These are phyloP conservation scores for Dictyostelium intermedium DNA, from an alignment of 78 protist species.

Conservation along the genomic window DNA sequence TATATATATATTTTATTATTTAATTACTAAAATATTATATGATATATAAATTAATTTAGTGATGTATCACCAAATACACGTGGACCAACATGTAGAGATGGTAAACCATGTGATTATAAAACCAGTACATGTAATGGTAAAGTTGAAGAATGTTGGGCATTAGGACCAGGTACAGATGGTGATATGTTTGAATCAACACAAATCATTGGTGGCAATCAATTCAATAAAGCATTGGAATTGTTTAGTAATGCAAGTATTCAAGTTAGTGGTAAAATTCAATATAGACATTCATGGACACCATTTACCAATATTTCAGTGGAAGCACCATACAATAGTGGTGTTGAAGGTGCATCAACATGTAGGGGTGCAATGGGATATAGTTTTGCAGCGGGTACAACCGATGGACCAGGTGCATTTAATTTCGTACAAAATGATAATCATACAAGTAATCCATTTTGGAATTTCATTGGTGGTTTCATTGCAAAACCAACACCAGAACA, in stretches of 20 bases:
- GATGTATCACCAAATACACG: constrained; percentile 87
- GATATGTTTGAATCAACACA: constrained; percentile 76
- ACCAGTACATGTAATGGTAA: constrained; percentile 77
- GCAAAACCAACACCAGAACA: constrained; percentile 77
- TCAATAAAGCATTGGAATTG: constrained; percentile 58
- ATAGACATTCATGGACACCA: constrained; percentile 56
- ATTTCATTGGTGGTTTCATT: constrained; percentile 56
- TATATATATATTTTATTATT: no score
- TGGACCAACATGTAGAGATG: constrained; percentile 85
- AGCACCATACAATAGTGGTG: constrained; percentile 7
- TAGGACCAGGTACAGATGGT: constrained; percentile 74
- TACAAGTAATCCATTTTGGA: constrained; percentile 81
- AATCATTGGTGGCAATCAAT: constrained; percentile 82
- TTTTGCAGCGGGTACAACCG: constrained; percentile 91
- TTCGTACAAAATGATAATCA: constrained; percentile 81
- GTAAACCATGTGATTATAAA: constrained; percentile 59
- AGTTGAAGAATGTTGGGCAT: constrained; percentile 61
- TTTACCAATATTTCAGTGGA: constrained; percentile 62
- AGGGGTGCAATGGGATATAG: constrained; percentile 85
- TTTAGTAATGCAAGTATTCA: constrained; percentile 1
- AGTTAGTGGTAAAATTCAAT: constrained; percentile 64
- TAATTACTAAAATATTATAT: no score
- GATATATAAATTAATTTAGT: not conserved
- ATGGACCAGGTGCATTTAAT: constrained; percentile 90
- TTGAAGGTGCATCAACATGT: constrained; percentile 74